Evolutionary conservation across 768 basidiomycete species (phyloP).

Genomic region (Lentinula sp.): DNA sequence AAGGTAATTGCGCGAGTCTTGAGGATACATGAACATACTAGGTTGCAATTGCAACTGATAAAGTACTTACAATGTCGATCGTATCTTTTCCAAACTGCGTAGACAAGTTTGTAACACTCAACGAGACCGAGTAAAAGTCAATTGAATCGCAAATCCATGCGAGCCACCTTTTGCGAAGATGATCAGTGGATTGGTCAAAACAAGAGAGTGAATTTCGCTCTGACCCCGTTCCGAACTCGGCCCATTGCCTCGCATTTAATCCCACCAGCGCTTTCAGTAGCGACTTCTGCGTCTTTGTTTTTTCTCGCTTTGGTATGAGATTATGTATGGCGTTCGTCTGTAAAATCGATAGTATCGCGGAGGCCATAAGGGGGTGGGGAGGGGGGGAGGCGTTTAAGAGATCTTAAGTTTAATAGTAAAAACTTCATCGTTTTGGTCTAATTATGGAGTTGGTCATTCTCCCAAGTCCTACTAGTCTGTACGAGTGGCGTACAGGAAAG

Average conservation of each 20-base stretch:
- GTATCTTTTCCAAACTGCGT: constrained; percentile 24
- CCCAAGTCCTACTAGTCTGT: not conserved
- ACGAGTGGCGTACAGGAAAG: not conserved
- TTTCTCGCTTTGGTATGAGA: constrained; percentile 35
- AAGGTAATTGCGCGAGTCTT: not conserved
- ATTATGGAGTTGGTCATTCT: not conserved
- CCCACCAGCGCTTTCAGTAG: constrained; percentile 34
- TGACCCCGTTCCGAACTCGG: constrained; percentile 56
- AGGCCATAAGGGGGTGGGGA: not conserved
- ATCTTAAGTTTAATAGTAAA: no score
- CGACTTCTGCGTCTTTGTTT: constrained; percentile 26
- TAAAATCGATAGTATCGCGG: not conserved
- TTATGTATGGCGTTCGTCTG: not conserved
- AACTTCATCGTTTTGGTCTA: not conserved
- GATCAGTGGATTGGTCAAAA: not conserved
- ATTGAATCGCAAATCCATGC: constrained; percentile 65
- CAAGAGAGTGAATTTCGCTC: constrained; percentile 21
- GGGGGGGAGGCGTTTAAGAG: no score
- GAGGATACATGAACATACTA: not conserved
- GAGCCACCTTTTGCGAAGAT: constrained; percentile 24
- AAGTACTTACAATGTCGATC: constrained; percentile 38
- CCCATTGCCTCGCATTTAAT: constrained; percentile 50
- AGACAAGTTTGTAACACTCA: constrained; percentile 28
- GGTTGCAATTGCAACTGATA: constrained; percentile 41
- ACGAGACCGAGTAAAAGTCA: constrained; percentile 58